Conservation (phyloP, 768 basidiomycete genomes). For the Serendipita indica region DNA sequence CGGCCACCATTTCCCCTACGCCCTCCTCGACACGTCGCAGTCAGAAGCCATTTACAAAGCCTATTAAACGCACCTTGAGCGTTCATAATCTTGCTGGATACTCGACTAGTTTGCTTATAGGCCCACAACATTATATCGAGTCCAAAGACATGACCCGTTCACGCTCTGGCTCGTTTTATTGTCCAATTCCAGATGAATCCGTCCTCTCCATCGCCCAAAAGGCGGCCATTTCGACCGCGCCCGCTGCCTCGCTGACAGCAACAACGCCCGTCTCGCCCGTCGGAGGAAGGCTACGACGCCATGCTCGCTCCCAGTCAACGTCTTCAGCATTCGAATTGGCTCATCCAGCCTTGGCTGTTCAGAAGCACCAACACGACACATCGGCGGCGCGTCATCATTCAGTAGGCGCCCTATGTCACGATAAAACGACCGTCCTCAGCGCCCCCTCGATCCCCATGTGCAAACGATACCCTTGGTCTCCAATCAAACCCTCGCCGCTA, state of each 20-base stretch:
- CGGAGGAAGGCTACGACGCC: neutral
- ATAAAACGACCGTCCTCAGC: too few species aligned
- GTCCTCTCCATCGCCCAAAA: conserved; percentile 4
- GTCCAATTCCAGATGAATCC: neutral
- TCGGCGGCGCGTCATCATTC: neutral
- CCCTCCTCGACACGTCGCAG: too few species aligned
- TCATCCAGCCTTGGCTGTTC: neutral
- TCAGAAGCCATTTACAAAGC: too few species aligned
- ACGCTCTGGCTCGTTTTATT: conserved; percentile 8
- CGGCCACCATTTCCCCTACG: too few species aligned
- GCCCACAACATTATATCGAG: too few species aligned
- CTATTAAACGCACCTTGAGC: too few species aligned
- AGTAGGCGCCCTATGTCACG: neutral
- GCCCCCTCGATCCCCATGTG: neutral
- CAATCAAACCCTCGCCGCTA: neutral
- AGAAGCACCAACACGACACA: neutral
- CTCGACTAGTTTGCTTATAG: too few species aligned
- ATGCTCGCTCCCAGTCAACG: neutral
- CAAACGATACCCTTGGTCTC: neutral
- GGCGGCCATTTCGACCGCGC: conserved; percentile 1
- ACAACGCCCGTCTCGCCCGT: neutral
- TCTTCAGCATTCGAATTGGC: neutral
- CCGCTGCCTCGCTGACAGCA: neutral
- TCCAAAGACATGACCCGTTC: conserved; percentile 2
- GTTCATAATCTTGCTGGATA: too few species aligned